Evolutionary conservation across 202 grass and related monocot species (phyloP).

Genomic region (Carex sylvatica): DNA sequence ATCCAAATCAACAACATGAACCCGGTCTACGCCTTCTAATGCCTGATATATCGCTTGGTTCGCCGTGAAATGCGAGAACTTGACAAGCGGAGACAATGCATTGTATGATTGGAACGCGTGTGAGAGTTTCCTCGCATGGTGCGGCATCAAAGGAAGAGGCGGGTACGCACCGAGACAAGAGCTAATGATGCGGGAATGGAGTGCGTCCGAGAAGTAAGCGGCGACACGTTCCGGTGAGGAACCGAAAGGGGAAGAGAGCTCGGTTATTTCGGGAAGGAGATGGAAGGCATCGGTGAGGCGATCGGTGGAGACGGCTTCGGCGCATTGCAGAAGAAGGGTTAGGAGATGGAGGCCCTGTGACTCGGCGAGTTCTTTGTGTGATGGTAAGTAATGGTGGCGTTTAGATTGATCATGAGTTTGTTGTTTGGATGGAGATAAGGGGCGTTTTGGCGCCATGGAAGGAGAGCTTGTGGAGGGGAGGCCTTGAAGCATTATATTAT

Average conservation of each 20-base stretch:
- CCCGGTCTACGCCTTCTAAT: constrained; percentile 48
- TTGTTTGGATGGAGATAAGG: constrained; percentile 11
- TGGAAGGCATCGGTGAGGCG: constrained; percentile 57
- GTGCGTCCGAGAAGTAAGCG: constrained; percentile 80
- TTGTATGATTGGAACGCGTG: constrained; percentile 76
- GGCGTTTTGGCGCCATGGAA: constrained; percentile 37
- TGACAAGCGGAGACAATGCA: constrained; percentile 73
- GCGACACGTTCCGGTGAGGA: constrained; percentile 74
- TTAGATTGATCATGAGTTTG: constrained; percentile 25
- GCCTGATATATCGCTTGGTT: constrained; percentile 91
- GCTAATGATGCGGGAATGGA: constrained; percentile 68
- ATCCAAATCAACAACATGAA: constrained; percentile 82
- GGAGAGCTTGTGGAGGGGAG: constrained; percentile 32
- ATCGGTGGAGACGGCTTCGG: constrained; percentile 63
- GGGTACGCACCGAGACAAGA: constrained; percentile 74
- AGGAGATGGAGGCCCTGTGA: constrained; percentile 55
- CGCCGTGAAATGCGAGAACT: constrained; percentile 96
- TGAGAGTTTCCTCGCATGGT: constrained; percentile 43
- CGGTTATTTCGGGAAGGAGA: constrained; percentile 67
- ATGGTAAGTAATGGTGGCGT: constrained; percentile 29
- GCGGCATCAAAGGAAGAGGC: constrained; percentile 36
- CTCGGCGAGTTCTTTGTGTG: constrained; percentile 20
- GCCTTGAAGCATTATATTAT: constrained; percentile 53
- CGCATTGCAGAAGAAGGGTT: constrained; percentile 59
- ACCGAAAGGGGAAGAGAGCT: constrained; percentile 82